A percentile compares a stretch with the other conserved stretches of the same genome.
Evolutionary conservation across 192 early-diverging fungal genomes (phyloP).

Genomic region (Physocladia obscura): DNA sequence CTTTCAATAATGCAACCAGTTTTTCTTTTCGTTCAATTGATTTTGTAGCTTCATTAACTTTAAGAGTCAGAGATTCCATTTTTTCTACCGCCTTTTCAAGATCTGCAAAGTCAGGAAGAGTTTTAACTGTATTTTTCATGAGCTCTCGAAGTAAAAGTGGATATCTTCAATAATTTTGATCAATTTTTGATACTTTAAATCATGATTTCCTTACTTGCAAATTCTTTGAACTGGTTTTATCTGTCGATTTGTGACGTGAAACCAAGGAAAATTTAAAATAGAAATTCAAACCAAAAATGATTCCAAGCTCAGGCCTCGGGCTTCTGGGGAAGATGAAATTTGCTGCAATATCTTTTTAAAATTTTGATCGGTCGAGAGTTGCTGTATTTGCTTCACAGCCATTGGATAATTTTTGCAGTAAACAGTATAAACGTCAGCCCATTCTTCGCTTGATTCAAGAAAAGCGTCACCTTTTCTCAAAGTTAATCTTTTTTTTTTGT

Average conservation of each 20-base stretch:
- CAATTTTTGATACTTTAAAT: background rate
- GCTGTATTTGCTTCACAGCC: conserved; percentile 51
- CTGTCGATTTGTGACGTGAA: too few relatives aligned
- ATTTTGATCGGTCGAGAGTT: conserved; percentile 31
- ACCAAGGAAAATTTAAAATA: background rate
- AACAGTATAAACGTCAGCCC: conserved; percentile 45
- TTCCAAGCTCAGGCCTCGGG: conserved; percentile 54
- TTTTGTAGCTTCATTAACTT: conserved; percentile 57
- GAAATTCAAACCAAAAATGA: conserved; percentile 49
- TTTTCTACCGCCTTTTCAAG: conserved; percentile 48
- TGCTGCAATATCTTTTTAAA: conserved; percentile 42
- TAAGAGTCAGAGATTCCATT: conserved; percentile 54
- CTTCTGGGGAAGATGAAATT: conserved; percentile 45
- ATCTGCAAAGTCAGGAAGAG: conserved; percentile 43
- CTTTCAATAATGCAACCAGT: conserved; percentile 37
- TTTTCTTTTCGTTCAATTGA: conserved; percentile 49
- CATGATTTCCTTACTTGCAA: conserved; percentile 48
- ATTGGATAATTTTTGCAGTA: conserved; percentile 56
- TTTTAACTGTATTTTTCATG: conserved; percentile 49
- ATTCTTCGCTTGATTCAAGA: conserved; percentile 16
- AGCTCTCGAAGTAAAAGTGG: conserved; percentile 49
- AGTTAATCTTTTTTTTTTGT: background rate
- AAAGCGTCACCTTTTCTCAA: background rate
- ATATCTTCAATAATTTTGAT: conserved; percentile 32
- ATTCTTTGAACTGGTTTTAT: conserved; percentile 64